Base-by-base conservation (phyloP, 176 grass and related monocot genomes). In the Secale cereale region DNA sequence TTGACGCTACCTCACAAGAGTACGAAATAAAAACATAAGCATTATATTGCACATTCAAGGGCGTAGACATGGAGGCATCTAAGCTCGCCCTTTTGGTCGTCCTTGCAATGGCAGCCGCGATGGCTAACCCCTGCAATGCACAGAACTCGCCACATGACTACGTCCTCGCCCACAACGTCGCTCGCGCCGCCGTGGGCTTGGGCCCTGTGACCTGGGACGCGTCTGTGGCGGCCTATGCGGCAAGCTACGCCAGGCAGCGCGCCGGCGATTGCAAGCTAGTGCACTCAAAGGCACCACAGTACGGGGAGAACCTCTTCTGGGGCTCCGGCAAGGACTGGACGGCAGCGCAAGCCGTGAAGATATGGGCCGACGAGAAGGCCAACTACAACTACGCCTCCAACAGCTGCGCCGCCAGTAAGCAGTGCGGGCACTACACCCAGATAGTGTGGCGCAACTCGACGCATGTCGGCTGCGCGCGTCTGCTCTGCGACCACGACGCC, bases 361-460 rank as follows among this genome's bases (percentile, higher is more conserved):
- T 46, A 29, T 74, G 71, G 70, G 41, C 71, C 0, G 71, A 74
- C 15, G 41, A 74, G 41, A 50, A 9, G 41, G 25, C 41, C 40
- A 26, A 50, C 41, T 74, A 74, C 14, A 50, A 25, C 25, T 74
- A 74, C 15, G 71, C 71, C 15, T 19, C 71, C 41, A 74, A 74
- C 70, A 46, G 25, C 25, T 74, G 70, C 25, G 15, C 4, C 70
- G 7, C 4, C 70, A 25, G 40, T 13, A 48, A 27, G 71, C 45
- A 29, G 41, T 50, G 71, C 3, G 71, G 71, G 41, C 41, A 74
- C 41, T 74, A 74, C 41, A 74, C 41, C 15, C 41, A 74, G 25
- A 74, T 74, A 4, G 71, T 74, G 41, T 74, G 71, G 71, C 71
- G 15, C 71, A 74, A 74, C 71, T 29, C 71, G 2, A 74, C 71